Base-by-base conservation (phyloP, 2,329 filamentous ascomycete species). In the Colletotrichum sansevieriae region DNA sequence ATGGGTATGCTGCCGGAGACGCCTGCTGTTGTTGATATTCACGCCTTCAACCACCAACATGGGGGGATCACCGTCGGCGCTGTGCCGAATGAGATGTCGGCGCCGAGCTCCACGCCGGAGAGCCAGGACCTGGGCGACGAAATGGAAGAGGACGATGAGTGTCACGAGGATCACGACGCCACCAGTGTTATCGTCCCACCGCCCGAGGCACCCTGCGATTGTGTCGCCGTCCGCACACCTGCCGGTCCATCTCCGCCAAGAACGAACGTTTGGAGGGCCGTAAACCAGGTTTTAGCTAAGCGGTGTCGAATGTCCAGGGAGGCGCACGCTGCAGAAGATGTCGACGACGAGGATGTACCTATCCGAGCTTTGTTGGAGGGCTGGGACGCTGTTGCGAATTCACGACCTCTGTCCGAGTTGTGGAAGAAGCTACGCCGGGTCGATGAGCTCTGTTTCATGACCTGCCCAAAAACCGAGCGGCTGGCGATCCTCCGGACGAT, bases 341-440 rank as follows among this genome's bases (percentile, higher is more conserved):
- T 65, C 2, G 65, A 68, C 5, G 71, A 71, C 7, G 71, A 77
- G 33, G 75, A 77, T 25, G 71, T 72, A 1, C 72, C 75, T 0
- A 49, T 77, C 1, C 67, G 75, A 10, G 76, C 70, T 1, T 2
- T 77, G 0, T 2, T 77, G 0, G 73, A 77, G 20, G 76, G 76
- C 3, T 77, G 76, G 76, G 71, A 76, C 18, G 74, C 69, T n/a
- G 65, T 76, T 3, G 75, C 77, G 10, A 61, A 44, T n/a, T 66
- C 70, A 0, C 73, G 75, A 1, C 73, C 71, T 20, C 70, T 77
- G 72, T 74, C 75, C 2, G 58, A 64, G 1, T 71, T 73, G 5
- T 77, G 76, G 76, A 71, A 66, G 7, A 77, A 75, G 52, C 39
- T 77, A 3, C 73, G 74, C 5, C 59, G 60, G 6, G 61, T 74